A percentile compares a stretch with the other conserved stretches of the same genome.
Evolutionary conservation across 2,329 filamentous ascomycete genomes (phyloP).

Genomic region (Fonsecaea monophora): DNA sequence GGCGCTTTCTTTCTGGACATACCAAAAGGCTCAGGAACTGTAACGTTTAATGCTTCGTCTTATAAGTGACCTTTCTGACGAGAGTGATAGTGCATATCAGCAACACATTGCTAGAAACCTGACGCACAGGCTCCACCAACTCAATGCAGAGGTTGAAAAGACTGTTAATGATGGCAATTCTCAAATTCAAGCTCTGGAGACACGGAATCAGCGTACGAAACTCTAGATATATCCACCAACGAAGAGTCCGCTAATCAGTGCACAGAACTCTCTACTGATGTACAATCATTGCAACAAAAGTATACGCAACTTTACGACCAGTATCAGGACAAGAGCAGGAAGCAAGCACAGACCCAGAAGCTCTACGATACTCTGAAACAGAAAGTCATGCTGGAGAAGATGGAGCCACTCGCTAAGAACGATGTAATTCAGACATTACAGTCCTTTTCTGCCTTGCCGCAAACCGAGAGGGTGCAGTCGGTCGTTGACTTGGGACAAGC

Average conservation of each 20-base stretch:
- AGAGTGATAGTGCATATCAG: constrained; percentile 70
- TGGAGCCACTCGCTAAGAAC: constrained; percentile 63
- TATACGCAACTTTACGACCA: constrained; percentile 73
- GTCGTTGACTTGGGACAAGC: constrained; percentile 37
- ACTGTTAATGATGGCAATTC: constrained; percentile 76
- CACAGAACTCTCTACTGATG: constrained; percentile 65
- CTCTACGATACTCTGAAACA: constrained; percentile 64
- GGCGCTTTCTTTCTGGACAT: constrained; percentile 83
- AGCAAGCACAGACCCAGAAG: constrained; percentile 71
- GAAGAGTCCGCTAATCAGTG: constrained; percentile 13
- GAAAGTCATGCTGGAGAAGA: constrained; percentile 60
- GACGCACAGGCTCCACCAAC: constrained; percentile 70
- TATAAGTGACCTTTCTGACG: constrained; percentile 9
- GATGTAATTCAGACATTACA: constrained; percentile 57
- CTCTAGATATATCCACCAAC: constrained; percentile 42
- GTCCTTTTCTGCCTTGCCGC: constrained; percentile 41
- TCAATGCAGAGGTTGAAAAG: constrained; percentile 74
- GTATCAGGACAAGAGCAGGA: constrained; percentile 73
- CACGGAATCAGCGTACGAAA: constrained; percentile 65
- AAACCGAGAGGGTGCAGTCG: constrained; percentile 32
- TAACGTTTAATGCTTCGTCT: constrained; percentile 45
- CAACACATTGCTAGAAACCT: constrained; percentile 74
- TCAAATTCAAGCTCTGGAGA: constrained; percentile 71
- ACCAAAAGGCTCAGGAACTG: constrained; percentile 86
- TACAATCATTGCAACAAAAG: constrained; percentile 69